Evolutionary conservation across 2,329 filamentous ascomycete species (phyloP).

Genomic region (Fusarium mundagurra): DNA sequence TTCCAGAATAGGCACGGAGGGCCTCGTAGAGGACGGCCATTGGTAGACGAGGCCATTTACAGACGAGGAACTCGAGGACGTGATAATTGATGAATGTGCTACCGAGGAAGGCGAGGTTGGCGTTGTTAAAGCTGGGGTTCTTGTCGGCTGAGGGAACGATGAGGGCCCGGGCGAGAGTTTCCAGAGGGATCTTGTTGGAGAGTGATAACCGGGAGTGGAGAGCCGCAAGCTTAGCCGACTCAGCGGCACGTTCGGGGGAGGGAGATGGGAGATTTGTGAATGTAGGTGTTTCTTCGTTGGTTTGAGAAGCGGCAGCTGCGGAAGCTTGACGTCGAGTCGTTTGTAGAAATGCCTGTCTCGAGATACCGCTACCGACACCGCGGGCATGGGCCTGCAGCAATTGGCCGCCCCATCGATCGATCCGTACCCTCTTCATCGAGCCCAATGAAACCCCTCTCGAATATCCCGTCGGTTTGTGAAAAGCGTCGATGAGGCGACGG

Average conservation of each 20-base stretch:
- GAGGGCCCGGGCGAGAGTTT: constrained; percentile 86
- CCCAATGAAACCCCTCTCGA: constrained; percentile 31
- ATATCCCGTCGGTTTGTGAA: constrained; percentile 14
- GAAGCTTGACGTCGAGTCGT: constrained; percentile 46
- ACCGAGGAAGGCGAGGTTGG: constrained; percentile 82
- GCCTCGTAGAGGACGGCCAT: constrained; percentile 88
- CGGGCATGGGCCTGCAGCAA: constrained; percentile 48
- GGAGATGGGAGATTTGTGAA: constrained; percentile 72
- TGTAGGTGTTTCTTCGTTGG: constrained; percentile 38
- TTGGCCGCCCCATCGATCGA: constrained; percentile 54
- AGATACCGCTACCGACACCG: constrained; percentile 22
- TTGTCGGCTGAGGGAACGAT: constrained; percentile 86
- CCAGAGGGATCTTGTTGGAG: constrained; percentile 80
- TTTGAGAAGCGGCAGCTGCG: constrained; percentile 38
- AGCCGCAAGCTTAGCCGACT: constrained; percentile 89
- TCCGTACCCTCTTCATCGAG: constrained; percentile 56
- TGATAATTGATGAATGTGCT: constrained; percentile 88
- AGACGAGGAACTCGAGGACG: constrained; percentile 86
- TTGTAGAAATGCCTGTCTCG: constrained; percentile 37
- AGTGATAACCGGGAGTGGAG: constrained; percentile 90
- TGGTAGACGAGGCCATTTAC: constrained; percentile 89
- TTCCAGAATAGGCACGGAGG: constrained; percentile 84
- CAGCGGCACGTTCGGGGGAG: constrained; percentile 69
- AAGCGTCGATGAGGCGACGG: constrained; percentile 23
- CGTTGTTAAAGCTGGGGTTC: constrained; percentile 87